These are phyloP conservation scores for Hanseniaspora valbyensis DNA, from an alignment of 805 yeast genomes.

Conservation along the genomic window DNA sequence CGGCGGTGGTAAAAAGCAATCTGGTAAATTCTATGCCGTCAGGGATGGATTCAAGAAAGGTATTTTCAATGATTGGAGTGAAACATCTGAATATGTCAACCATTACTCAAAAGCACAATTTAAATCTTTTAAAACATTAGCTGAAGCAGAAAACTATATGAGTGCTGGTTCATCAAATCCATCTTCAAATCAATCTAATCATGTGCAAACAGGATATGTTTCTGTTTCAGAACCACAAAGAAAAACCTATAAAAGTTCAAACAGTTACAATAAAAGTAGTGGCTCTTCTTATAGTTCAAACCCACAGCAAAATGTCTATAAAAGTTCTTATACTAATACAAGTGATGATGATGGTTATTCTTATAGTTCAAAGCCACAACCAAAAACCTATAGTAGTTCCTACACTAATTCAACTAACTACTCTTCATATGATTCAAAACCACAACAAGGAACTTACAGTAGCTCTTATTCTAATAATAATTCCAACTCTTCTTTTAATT, in stretches of 20 bases:
- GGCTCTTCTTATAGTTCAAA: too few species aligned
- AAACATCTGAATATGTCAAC: slow-evolving; percentile 39
- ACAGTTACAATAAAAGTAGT: too few species aligned
- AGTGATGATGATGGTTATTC: too few species aligned
- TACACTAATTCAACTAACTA: slow-evolving; percentile 7
- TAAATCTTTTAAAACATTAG: slow-evolving; percentile 41
- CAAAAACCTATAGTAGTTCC: too few species aligned
- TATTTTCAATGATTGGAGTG: slow-evolving; percentile 49
- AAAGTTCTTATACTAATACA: slow-evolving; percentile 9
- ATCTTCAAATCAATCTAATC: too few species aligned
- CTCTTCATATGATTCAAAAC: too few species aligned
- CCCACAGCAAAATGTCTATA: too few species aligned
- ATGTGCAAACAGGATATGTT: too few species aligned
- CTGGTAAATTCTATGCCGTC: slow-evolving; percentile 42
- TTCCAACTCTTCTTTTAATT: neutral
- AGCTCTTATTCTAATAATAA: neutral
- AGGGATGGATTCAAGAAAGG: slow-evolving; percentile 45
- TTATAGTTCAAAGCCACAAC: neutral
- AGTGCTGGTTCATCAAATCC: neutral
- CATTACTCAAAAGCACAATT: slow-evolving; percentile 48
- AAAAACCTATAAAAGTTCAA: too few species aligned
- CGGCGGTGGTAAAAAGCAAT: neutral
- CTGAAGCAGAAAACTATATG: slow-evolving; percentile 43
- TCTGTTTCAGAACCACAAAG: too few species aligned
- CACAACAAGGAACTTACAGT: neutral